Base-by-base conservation (phyloP, 495 filamentous ascomycete species). In the Lophiostoma macrostomum region DNA sequence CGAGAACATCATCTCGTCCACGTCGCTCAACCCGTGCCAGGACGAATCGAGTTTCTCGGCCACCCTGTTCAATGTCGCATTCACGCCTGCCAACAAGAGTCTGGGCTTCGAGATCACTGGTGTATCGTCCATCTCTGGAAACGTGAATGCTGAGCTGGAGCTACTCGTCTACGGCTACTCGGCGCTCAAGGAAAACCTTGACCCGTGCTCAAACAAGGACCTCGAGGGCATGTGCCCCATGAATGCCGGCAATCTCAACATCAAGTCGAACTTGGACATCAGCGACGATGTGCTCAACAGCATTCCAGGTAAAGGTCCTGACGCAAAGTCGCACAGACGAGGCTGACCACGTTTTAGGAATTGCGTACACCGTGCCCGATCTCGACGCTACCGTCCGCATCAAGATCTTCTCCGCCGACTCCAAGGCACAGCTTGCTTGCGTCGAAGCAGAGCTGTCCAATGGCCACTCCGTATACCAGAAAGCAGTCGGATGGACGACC, bases 381-480 rank as follows among this genome's bases (percentile, higher is more conserved):
- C 79, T 97, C 14, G 93, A 98, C 66, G 93, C 88, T n/a, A 82
- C 76, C 24, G 85, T 96, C 29, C 79, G 78, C 54, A 81, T 98
- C 48, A 80, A 79, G 57, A 84, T 98, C 75, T 94, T 86, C 67
- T 72, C 66, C 10, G 79, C 73, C 0, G 65, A 71, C 5, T 75
- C 75, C 5, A 70, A 74, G 5, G 68, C 79, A 41, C 83, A 74
- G 50, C 80, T 96, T 32, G 87, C 93, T 53, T 98, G 93, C 64
- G 80, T 98, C 5, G 85, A 95, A 70, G 91, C 91, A 4, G 75
- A 81, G 49, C 78, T 98, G 37, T 95, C 90, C 27, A 98, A 97
- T 62, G 86, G 87, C 54, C 89, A 96, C 70, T 95, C 91, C 2
- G 91, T 97, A 32, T 82, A 96, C 59, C 83, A 96, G 61, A 75